Base-by-base conservation (phyloP, 306 rosid species). In the Astragalus membranaceus region DNA sequence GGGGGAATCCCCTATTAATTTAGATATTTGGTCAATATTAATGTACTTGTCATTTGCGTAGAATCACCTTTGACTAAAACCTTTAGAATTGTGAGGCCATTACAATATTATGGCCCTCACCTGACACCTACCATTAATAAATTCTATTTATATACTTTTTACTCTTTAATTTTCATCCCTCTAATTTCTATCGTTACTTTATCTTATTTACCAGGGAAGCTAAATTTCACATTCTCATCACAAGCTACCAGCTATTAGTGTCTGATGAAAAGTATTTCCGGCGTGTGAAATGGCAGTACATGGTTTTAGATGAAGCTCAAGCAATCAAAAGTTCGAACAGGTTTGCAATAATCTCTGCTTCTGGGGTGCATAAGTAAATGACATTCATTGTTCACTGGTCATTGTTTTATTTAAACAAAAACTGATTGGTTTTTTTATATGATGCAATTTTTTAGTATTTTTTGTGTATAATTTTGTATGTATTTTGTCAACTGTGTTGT, bases 261-360 rank as follows among this genome's bases (percentile, higher is more conserved):
- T 20, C 87, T 30, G 99, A 95, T 80, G 95, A 82, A 76, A 91
- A 91, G 89, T 80, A 44, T 74, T 91, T 95, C 69, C 96, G 89
- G 41, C 96, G 97, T 15, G 97, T 95, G 76, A 95, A 91, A 83
- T 95, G 99, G 99, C 99, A 95, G 69, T 95, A 95, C 79, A 95
- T 95, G 99, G 97, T 95, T 69, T 85, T 95, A 80, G 99, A 95
- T 83, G 99, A 95, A 84, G 99, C 99, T 51, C 97, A 95, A 79
- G 99, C 99, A 68, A 95, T 95, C 63, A 95, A 95, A 82, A 91
- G 97, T 84, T 50, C 99, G 6, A 82, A 70, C 83, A 95, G 99
- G 99, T 95, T 20, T 76, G 49, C 53, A 76, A 53, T 43, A 50
- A 62, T 79, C 48, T 50, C 42, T 78, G 26, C 39, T 42, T 72